Percentiles rank a stretch among this genome's conserved stretches.
These are phyloP conservation scores for Diaporthe batatas DNA, from an alignment of 2,329 filamentous ascomycete genomes.

Conservation along the genomic window DNA sequence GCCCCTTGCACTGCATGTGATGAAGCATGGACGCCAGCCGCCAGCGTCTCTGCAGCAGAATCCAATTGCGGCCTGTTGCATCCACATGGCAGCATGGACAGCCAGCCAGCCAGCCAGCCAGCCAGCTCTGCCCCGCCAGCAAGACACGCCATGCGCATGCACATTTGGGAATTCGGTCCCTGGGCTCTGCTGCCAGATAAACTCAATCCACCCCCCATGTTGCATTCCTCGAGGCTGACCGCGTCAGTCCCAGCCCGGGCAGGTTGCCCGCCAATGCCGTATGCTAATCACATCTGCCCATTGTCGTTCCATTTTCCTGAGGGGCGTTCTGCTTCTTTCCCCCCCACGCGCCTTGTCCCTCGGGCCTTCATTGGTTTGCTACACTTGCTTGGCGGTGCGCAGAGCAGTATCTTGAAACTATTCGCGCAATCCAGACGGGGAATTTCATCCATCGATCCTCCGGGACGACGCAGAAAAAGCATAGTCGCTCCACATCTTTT, in stretches of 20 bases:
- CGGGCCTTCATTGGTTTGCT: neutral
- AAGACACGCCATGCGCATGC: neutral
- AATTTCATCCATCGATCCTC: neutral
- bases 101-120: too few species aligned
- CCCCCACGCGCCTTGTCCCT: neutral
- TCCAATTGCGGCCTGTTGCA: neutral
- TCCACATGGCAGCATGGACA: too few species aligned
- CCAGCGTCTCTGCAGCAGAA: neutral
- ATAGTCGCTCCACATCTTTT: neutral
- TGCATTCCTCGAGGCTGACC: neutral
- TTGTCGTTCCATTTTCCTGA: neutral
- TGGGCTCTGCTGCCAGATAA: conserved; percentile 7
- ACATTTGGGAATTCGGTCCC: conserved; percentile 2
- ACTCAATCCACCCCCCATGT: neutral
- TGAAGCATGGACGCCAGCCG: conserved; percentile 15
- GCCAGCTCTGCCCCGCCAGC: neutral
- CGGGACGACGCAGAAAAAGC: neutral
- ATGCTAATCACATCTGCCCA: neutral
- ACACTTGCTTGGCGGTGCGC: neutral
- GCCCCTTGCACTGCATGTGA: conserved; percentile 25
- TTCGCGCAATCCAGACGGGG: neutral
- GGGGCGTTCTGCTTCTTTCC: neutral
- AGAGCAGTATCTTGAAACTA: neutral
- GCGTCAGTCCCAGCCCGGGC: neutral
- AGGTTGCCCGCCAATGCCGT: neutral